phyloP scores from a whole-genome alignment of 1,139 yeast species.

The Geotrichum carabidarum region DNA sequence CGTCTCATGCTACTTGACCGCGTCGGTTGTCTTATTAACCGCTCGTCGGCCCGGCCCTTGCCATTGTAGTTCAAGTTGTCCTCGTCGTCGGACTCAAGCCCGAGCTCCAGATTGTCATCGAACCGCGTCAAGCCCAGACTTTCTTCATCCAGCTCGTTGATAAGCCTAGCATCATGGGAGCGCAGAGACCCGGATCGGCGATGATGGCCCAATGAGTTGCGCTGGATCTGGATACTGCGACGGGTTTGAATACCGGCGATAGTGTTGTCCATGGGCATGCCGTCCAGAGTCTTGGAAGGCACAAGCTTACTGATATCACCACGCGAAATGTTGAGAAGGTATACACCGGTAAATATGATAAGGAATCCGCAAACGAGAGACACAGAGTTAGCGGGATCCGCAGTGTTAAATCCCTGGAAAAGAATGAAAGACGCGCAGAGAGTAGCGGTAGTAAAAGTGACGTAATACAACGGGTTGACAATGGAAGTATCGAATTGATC shows the following conservation, averaged over 20 bases:
- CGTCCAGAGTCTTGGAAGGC: conserved; percentile 59
- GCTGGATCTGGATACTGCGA: conserved; percentile 45
- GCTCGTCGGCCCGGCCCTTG: conserved; percentile 7
- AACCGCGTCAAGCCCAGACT: conserved; percentile 34
- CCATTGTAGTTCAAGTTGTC: conserved; percentile 9
- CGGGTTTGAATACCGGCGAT: conserved; percentile 75
- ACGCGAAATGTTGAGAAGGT: conserved; percentile 70
- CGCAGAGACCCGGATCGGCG: conserved; percentile 34
- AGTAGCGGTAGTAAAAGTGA: conserved; percentile 86
- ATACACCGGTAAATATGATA: conserved; percentile 84
- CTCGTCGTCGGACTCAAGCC: conserved; percentile 12
- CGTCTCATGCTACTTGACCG: conserved; percentile 4
- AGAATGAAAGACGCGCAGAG: conserved; percentile 79
- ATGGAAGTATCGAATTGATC: conserved; percentile 92
- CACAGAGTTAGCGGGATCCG: conserved; percentile 72
- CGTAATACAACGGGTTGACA: conserved; percentile 87
- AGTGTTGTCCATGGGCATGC: conserved; percentile 79
- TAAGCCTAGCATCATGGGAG: conserved; percentile 31
- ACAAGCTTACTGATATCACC: conserved; percentile 48
- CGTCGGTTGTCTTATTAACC: conserved; percentile 4
- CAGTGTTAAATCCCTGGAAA: conserved; percentile 82
- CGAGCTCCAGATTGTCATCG: conserved; percentile 27
- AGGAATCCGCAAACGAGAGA: conserved; percentile 84
- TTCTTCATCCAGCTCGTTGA: conserved; percentile 35
- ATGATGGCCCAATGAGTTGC: conserved; percentile 38